Base-by-base conservation (phyloP, 2,329 filamentous ascomycete genomes). In the Scedosporium dehoogii region DNA sequence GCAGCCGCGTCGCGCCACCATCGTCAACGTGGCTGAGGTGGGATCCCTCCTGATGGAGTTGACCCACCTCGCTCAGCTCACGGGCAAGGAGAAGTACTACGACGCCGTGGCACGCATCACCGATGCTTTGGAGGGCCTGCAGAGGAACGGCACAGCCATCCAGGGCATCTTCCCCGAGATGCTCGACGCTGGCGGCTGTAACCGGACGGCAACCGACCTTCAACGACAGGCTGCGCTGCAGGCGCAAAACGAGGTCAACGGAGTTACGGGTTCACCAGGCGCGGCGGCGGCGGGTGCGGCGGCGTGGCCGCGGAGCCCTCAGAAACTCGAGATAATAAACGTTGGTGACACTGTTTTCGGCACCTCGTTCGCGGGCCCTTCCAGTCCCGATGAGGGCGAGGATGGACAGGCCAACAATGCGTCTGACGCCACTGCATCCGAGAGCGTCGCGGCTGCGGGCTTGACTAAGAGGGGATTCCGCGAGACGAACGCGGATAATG, bases 61-160 rank as follows among this genome's bases (percentile, higher is more conserved):
- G 72, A 96, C 91, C 1, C 85, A 91, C 16, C 80, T 97, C 55
- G 90, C 92, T 7, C 92, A 97, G 73, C 78, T 97, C 65, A 96
- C 92, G 0, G 85, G 85, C 63, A 80, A 93, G 64, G 75, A 87
- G 67, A 92, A 87, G 71, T 97, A 96, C 75, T 97, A 96, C 70
- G 92, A 96, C 75, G 92, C 91, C 16, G 81, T 96, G 64, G 90
- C 91, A 58, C 87, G 92, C 64, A 90, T 97, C 68, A 96, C 91
- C 18, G 80, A 96, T 70, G 87, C 87, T 6, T 80, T 97, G 27
- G 84, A 92, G 65, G 83, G 87, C 60, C 85, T 87, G 75, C 91
- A 96, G 75, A 83, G 86, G 67, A 76, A 78, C 2, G 82, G 79
- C 4, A 92, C 89, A 0, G 79, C 80, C 3, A 76, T 96, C 6